phyloP scores from a whole-genome alignment of 805 yeast genomes.

The Sugiyamaella lignohabitans region DNA sequence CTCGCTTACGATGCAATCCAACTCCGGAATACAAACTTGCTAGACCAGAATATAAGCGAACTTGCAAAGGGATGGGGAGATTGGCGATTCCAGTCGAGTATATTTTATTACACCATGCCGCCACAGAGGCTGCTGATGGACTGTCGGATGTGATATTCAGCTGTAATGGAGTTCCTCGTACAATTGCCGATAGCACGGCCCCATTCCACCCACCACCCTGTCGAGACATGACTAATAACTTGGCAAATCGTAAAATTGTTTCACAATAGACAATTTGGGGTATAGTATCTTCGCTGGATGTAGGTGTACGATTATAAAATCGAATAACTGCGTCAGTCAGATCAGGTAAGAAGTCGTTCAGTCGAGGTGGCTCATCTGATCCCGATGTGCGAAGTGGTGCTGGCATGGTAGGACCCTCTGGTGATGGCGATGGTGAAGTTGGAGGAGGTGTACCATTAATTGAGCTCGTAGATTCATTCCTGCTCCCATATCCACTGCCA shows the following conservation, averaged over 20 bases:
- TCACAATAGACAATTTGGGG: constrained; percentile 80
- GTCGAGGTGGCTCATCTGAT: constrained; percentile 12
- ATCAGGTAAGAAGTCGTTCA: constrained; percentile 23
- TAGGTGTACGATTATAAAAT: constrained; percentile 44
- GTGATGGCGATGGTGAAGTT: constrained; percentile 3
- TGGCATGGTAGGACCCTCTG: constrained; percentile 4
- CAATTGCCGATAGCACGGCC: constrained; percentile 39
- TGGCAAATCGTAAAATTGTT: constrained; percentile 54
- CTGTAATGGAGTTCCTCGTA: constrained; percentile 34
- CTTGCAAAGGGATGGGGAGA: constrained; percentile 47
- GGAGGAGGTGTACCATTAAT: constrained; percentile 7
- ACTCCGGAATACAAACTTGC: constrained; percentile 58
- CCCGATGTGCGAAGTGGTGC: neutral
- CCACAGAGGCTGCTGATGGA: constrained; percentile 39
- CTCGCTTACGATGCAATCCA: constrained; percentile 58
- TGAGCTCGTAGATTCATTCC: constrained; percentile 1
- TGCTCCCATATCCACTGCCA: neutral
- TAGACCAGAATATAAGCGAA: constrained; percentile 57
- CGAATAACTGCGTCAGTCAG: constrained; percentile 30
- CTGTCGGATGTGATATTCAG: constrained; percentile 20
- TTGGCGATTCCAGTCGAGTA: constrained; percentile 40
- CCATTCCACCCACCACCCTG: constrained; percentile 44
- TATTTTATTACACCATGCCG: constrained; percentile 42
- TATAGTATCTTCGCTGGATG: constrained; percentile 62
- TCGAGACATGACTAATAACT: constrained; percentile 50